These are phyloP conservation scores for Aspergillus transmontanensis DNA, from an alignment of 2,329 filamentous ascomycete genomes.

Conservation along the genomic window DNA sequence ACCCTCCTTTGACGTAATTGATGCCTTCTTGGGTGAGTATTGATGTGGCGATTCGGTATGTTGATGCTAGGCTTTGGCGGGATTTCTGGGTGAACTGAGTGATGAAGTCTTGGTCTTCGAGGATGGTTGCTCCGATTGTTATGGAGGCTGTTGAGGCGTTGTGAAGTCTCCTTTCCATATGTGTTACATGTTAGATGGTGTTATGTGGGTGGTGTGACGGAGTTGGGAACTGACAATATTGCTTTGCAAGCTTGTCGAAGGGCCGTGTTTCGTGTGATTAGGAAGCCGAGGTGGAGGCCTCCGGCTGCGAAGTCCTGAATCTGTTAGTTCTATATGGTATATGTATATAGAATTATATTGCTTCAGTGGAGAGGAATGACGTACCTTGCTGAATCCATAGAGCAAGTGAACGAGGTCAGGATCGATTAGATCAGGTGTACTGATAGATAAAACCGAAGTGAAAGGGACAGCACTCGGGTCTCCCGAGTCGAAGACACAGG, in stretches of 20 bases:
- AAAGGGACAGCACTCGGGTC: slow-evolving; percentile 42
- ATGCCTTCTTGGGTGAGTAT: slow-evolving; percentile 42
- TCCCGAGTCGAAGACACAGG: slow-evolving; percentile 51
- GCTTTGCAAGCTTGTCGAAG: slow-evolving; percentile 31
- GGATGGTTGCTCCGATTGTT: slow-evolving; percentile 33
- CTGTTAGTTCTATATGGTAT: neutral
- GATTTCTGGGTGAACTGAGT: slow-evolving; percentile 31
- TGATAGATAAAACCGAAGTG: slow-evolving; percentile 49
- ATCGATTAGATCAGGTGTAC: slow-evolving; percentile 49
- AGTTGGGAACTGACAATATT: slow-evolving; percentile 21
- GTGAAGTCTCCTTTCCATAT: slow-evolving; percentile 27
- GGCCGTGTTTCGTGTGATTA: slow-evolving; percentile 28
- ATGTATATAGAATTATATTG: too few relatives aligned
- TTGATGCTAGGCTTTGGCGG: slow-evolving; percentile 23
- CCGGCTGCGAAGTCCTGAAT: slow-evolving; percentile 35
- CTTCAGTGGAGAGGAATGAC: too few relatives aligned
- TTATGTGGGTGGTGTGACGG: neutral
- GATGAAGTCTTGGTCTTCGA: slow-evolving; percentile 41
- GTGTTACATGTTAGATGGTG: slow-evolving; percentile 1
- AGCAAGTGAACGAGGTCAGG: slow-evolving; percentile 53
- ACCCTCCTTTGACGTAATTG: slow-evolving; percentile 38
- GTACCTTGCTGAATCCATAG: slow-evolving; percentile 44
- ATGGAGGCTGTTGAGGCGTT: slow-evolving; percentile 28
- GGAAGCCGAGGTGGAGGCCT: slow-evolving; percentile 32
- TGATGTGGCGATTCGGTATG: slow-evolving; percentile 33